These are phyloP conservation scores for Penicillium soppii DNA, from an alignment of 495 filamentous ascomycete genomes.

Conservation along the genomic window DNA sequence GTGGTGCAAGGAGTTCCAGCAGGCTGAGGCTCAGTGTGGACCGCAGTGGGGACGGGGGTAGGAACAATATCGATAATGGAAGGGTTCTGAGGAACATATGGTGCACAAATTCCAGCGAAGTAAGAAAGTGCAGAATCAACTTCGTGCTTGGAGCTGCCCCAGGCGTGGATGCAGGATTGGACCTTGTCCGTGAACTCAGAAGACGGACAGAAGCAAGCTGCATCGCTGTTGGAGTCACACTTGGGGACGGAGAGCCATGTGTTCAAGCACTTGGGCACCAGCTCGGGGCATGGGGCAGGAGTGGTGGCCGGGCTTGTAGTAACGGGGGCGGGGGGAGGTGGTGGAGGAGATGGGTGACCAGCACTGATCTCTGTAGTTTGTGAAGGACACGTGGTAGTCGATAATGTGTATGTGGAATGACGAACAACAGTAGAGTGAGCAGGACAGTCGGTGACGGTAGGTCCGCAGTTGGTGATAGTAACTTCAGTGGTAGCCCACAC, in stretches of 20 bases:
- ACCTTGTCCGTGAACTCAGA: conserved; percentile 73
- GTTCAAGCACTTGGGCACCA: conserved; percentile 89
- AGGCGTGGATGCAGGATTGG: conserved; percentile 75
- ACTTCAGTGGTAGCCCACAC: conserved; percentile 54
- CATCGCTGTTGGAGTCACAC: conserved; percentile 84
- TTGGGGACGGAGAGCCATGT: conserved; percentile 75
- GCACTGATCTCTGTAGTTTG: neutral
- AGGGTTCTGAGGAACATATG: conserved; percentile 72
- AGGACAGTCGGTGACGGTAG: conserved; percentile 60
- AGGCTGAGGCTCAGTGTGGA: conserved; percentile 11
- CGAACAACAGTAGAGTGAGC: conserved; percentile 45
- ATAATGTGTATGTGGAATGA: conserved; percentile 51
- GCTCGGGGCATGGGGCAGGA: conserved; percentile 54
- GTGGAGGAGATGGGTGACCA: neutral
- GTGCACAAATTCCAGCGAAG: conserved; percentile 88
- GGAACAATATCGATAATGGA: conserved; percentile 73
- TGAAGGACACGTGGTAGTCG: conserved; percentile 53
- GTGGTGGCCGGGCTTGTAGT: conserved; percentile 29
- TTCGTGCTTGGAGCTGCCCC: conserved; percentile 63
- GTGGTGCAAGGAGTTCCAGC: conserved; percentile 56
- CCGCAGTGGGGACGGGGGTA: conserved; percentile 40
- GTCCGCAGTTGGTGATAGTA: conserved; percentile 55
- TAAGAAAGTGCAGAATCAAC: conserved; percentile 70
- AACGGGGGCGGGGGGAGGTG: conserved; percentile 16
- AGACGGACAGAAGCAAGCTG: conserved; percentile 82